phyloP scores from a whole-genome alignment of 805 yeast species.

The Zygoascus biomembranicola region DNA sequence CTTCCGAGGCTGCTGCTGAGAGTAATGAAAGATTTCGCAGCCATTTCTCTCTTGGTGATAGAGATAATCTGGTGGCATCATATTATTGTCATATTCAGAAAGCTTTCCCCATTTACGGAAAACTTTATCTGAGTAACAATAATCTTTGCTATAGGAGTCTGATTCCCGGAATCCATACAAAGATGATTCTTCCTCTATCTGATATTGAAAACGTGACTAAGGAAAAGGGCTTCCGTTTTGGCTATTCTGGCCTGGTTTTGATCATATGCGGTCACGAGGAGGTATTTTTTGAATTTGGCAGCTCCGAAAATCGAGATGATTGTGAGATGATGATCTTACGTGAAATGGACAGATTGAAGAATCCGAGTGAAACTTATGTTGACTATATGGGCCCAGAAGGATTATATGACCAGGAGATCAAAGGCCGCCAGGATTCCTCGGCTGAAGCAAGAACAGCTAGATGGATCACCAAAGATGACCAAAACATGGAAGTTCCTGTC shows the following conservation, averaged over 20 bases:
- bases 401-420: background rate
- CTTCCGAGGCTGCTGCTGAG: constrained; percentile 34
- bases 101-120: constrained; percentile 75
- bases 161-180: constrained; percentile 67
- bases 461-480: constrained; percentile 58
- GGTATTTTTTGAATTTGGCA: constrained; percentile 58
- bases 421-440: background rate
- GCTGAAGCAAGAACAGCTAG: constrained; percentile 36
- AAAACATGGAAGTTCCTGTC: constrained; percentile 15
- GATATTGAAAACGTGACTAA: constrained; percentile 65
- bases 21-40: constrained; percentile 53
- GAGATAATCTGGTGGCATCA: constrained; percentile 50
- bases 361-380: background rate
- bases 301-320: constrained; percentile 47
- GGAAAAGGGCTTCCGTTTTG: constrained; percentile 60
- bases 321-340: constrained; percentile 45
- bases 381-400: background rate
- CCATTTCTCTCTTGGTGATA: constrained; percentile 55
- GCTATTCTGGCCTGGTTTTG: constrained; percentile 61
- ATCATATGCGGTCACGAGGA: constrained; percentile 71
- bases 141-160: constrained; percentile 75
- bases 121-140: constrained; percentile 60
- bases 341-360: constrained; percentile 35
- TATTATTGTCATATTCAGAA: constrained; percentile 64
- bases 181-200: constrained; percentile 70